These are phyloP conservation scores for Coemansia sp. DNA, from an alignment of 192 early-diverging fungal genomes.

Conservation along the genomic window DNA sequence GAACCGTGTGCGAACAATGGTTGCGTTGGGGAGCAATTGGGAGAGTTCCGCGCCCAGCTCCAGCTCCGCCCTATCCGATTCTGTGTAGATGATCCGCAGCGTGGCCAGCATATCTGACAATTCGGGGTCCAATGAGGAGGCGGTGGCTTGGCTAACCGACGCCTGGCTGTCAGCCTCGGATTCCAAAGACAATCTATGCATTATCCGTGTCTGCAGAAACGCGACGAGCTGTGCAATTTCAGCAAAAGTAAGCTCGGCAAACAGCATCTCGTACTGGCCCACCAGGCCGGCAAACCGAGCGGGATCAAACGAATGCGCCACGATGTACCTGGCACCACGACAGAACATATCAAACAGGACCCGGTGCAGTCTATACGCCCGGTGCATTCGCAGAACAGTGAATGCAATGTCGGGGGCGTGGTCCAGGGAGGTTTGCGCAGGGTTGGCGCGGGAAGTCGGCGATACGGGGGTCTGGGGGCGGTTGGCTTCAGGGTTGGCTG, in stretches of 20 bases:
- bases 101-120: conserved; percentile 17
- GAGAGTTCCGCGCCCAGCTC: conserved; percentile 18
- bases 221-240: conserved; percentile 19
- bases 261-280: conserved; percentile 8
- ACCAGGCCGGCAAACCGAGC: conserved; percentile 13
- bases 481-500: neutral
- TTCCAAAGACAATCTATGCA: neutral
- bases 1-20: conserved; percentile 32
- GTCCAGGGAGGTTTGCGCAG: neutral
- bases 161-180: neutral
- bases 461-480: conserved; percentile 9
- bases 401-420: conserved; percentile 10
- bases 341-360: conserved; percentile 39
- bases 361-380: conserved; percentile 29
- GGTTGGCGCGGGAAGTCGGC: neutral
- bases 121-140: neutral
- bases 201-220: neutral
- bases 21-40: conserved; percentile 15
- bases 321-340: conserved; percentile 30
- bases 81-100: conserved; percentile 30
- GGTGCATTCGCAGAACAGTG: conserved; percentile 34
- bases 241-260: conserved; percentile 31
- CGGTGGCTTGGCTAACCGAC: neutral
- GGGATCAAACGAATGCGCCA: conserved; percentile 23
- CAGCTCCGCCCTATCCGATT: conserved; percentile 10